phyloP scores from a whole-genome alignment of 176 grass and related monocot species.

The Olyra latifolia region DNA sequence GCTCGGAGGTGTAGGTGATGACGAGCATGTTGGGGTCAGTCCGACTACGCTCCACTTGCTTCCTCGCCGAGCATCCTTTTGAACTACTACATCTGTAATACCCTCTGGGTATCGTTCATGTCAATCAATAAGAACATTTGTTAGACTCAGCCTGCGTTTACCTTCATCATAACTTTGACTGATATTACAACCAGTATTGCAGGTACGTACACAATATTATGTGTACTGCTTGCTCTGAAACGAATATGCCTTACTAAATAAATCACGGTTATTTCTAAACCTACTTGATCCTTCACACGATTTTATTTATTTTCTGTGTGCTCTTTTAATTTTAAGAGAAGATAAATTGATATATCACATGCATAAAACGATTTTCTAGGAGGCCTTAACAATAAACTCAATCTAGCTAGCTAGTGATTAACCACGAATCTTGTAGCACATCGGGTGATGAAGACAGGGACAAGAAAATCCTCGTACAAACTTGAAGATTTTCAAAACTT shows the following conservation, averaged over 20 bases:
- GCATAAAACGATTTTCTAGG: background rate
- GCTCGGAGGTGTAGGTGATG: conserved; percentile 97
- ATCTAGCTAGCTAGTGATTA: background rate
- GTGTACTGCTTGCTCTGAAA: background rate
- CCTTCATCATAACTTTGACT: too few species aligned
- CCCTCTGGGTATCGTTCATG: conserved; percentile 61
- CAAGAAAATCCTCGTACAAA: too few species aligned
- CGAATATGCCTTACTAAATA: background rate
- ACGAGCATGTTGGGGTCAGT: conserved; percentile 93
- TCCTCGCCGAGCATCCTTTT: conserved; percentile 91
- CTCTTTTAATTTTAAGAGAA: background rate
- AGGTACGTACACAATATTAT: background rate
- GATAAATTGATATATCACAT: conserved; percentile 11
- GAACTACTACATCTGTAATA: conserved; percentile 99
- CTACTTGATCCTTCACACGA: background rate
- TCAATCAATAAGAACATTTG: conserved; percentile 29
- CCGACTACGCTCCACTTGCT: conserved; percentile 97
- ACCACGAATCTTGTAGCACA: too few species aligned
- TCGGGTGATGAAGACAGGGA: too few species aligned
- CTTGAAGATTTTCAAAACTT: background rate
- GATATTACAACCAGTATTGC: too few species aligned
- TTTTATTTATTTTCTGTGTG: background rate
- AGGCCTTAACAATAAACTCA: background rate
- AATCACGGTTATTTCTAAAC: background rate
- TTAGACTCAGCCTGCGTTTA: conserved; percentile 16